Base-by-base conservation (phyloP, 495 filamentous ascomycete genomes). In the Pyrenula massariospora region DNA sequence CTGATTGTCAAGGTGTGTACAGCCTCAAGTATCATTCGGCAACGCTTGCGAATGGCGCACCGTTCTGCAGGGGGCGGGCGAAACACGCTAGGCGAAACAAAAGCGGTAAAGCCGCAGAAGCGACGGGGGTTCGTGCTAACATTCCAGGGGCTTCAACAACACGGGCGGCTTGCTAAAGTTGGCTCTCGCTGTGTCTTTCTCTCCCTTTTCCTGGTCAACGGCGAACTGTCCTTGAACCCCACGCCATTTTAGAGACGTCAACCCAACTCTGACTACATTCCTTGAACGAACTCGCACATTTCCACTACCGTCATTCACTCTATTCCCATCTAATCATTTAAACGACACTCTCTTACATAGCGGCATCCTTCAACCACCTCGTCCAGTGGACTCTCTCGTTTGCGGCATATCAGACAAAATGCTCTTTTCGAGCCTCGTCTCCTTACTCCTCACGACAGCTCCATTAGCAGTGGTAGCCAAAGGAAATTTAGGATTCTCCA, bases 401-500 rank as follows among this genome's bases (percentile, higher is more conserved):
- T 15, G 8, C 31, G 15, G 31, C 31, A 42, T 5, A 42, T 52
- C 42, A 48, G 60, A 54, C 59, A 74, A 24, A 60, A 80, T 80
- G 77, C 76, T 70, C 72, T 59, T 71, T 59, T 61, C 70, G 49
- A 54, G 59, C 48, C 53, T 76, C 15, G 51, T 78, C 59, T 65
- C 74, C 12, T 51, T 70, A 25, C 52, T 73, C 36, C 60, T 75
- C 64, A 73, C 73, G 21, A 69, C 70, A 48, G 61, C 66, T 54
- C 73, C 77, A 49, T 64, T 75, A 42, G 62, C 72, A 12, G 70
- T 71, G 24, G 70, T 70, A 25, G 68, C 68, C 31, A 66, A 65
- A 25, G 78, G 78, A 51, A 75, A 65, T 21, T 61, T 81, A 53
- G 78, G 78, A 22, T 74, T 75, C 52, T 73, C 77, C 1, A 59